phyloP scores from a whole-genome alignment of 768 basidiomycete species.

The Rhizopogon sp. region DNA sequence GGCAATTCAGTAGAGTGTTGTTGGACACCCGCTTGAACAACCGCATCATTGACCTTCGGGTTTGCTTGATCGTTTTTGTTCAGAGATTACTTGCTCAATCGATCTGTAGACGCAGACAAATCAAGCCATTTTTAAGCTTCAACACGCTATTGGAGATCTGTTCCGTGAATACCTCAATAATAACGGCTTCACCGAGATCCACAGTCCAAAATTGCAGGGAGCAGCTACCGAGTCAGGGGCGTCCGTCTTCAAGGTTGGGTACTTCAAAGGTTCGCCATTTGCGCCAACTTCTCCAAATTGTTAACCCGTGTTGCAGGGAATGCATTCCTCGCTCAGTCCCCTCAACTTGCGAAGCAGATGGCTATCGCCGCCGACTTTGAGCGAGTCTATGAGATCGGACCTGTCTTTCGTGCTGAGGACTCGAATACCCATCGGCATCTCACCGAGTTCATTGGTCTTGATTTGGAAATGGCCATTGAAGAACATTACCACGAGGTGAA shows the following conservation, averaged over 20 bases:
- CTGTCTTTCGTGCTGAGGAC: conserved; percentile 96
- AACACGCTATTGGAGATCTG: conserved; percentile 80
- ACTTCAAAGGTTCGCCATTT: conserved; percentile 76
- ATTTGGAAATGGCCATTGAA: conserved; percentile 98
- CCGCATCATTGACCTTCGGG: conserved; percentile 89
- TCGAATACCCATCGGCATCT: conserved; percentile 97
- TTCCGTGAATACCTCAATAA: conserved; percentile 79
- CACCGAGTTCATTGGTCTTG: conserved; percentile 97
- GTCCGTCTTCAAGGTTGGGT: conserved; percentile 95
- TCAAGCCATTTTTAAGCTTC: conserved; percentile 91
- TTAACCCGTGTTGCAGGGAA: conserved; percentile 44
- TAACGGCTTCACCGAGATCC: conserved; percentile 88
- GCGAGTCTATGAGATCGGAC: conserved; percentile 94
- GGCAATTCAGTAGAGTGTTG: conserved; percentile 74
- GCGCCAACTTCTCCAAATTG: neutral
- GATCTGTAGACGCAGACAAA: conserved; percentile 79
- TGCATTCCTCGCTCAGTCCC: conserved; percentile 94
- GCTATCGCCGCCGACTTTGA: conserved; percentile 98
- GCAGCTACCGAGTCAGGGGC: conserved; percentile 97
- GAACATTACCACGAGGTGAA: conserved; percentile 99
- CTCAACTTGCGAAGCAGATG: conserved; percentile 99
- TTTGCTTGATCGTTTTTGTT: conserved; percentile 30
- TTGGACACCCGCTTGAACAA: conserved; percentile 94
- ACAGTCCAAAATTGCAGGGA: conserved; percentile 95
- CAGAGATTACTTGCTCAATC: neutral